These are phyloP conservation scores for Cronartium quercuum DNA, from an alignment of 1,284 basidiomycete genomes.

Conservation along the genomic window DNA sequence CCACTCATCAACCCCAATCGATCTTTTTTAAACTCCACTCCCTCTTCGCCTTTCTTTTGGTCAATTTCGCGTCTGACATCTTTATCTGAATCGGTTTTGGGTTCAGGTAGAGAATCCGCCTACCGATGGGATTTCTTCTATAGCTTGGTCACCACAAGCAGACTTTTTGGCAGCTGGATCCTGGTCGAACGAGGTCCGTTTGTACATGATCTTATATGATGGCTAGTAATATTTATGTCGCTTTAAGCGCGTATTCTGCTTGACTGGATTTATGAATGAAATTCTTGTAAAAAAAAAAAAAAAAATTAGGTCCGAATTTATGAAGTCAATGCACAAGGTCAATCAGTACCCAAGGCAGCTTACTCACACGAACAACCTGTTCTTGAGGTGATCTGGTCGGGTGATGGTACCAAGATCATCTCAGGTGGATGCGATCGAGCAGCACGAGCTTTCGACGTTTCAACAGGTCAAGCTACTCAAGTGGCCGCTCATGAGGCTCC, in stretches of 20 bases:
- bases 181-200: constrained; percentile 50
- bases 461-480: constrained; percentile 58
- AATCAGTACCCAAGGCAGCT: constrained; percentile 68
- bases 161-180: constrained; percentile 51
- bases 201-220: background rate
- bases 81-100: background rate
- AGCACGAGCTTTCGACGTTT: constrained; percentile 71
- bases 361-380: constrained; percentile 77
- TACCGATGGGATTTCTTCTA: constrained; percentile 48
- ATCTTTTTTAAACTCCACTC: background rate
- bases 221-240: background rate
- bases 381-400: constrained; percentile 71
- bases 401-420: constrained; percentile 73
- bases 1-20: background rate
- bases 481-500: constrained; percentile 79
- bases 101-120: constrained; percentile 59
- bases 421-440: constrained; percentile 74
- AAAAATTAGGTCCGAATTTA: constrained; percentile 57
- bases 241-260: background rate
- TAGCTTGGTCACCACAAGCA: constrained; percentile 50
- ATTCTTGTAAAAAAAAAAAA: background rate
- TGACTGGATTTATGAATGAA: too few species aligned
- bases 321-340: constrained; percentile 54
- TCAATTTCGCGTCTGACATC: background rate
- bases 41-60: background rate